phyloP scores from a whole-genome alignment of 2,329 filamentous ascomycete genomes.

The Fusarium sp. region DNA sequence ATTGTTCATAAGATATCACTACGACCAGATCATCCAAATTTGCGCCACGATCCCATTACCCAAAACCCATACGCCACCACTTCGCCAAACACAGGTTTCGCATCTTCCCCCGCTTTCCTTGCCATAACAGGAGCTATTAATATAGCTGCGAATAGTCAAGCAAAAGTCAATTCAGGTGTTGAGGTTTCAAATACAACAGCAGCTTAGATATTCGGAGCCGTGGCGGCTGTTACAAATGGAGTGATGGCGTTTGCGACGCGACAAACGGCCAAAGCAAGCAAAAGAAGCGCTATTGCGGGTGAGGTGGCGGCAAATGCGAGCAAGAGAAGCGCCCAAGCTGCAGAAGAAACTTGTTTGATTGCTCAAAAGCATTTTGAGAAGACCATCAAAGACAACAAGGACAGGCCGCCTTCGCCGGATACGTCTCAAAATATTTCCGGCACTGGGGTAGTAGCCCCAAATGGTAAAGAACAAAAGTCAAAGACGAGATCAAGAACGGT shows the following conservation, averaged over 20 bases:
- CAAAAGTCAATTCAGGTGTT: rapidly evolving
- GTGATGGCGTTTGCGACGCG: not conserved
- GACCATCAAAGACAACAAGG: not conserved
- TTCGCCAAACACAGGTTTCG: not conserved
- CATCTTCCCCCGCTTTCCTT: not conserved
- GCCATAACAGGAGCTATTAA: rapidly evolving
- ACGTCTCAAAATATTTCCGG: not conserved
- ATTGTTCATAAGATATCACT: not conserved
- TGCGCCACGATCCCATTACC: too few relatives aligned
- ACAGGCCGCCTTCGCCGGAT: not conserved
- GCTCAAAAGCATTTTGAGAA: not conserved
- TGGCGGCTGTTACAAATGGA: not conserved
- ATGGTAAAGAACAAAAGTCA: not conserved
- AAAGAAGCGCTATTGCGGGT: not conserved
- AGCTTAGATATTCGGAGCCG: not conserved
- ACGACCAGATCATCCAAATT: not conserved
- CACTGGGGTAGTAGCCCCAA: not conserved
- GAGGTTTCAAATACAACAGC: not conserved
- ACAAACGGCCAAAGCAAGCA: not conserved
- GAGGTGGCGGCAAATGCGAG: not conserved
- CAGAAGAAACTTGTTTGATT: not conserved
- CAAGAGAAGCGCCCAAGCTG: not conserved
- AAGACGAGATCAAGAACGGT: too few relatives aligned
- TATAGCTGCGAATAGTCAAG: rapidly evolving
- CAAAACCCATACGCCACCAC: not conserved